Percentiles rank a stretch among this genome's conserved stretches.
Conservation (phyloP, 345 rosid species). For the Arabis hirsuta region DNA sequence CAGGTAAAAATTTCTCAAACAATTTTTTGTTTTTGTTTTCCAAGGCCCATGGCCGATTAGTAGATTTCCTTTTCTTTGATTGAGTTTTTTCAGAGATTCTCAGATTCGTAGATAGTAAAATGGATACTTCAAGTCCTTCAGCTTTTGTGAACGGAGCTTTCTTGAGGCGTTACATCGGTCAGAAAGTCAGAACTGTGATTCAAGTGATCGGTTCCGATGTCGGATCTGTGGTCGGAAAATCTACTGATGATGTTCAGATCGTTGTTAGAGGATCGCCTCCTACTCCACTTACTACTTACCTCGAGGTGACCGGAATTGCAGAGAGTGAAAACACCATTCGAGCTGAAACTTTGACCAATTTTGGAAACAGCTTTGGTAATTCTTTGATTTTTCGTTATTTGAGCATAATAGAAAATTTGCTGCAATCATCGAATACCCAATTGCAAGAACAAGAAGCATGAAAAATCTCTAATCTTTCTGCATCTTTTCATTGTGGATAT, state of each 20-base stretch:
- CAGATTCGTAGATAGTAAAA: constrained; percentile 12
- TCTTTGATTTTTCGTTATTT: background rate
- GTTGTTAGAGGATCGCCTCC: constrained; percentile 62
- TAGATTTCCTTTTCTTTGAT: background rate
- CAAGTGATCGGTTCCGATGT: constrained; percentile 64
- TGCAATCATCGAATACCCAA: background rate
- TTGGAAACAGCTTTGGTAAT: constrained; percentile 78
- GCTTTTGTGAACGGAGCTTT: constrained; percentile 80
- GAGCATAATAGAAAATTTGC: background rate
- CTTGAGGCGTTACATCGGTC: constrained; percentile 59
- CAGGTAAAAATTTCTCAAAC: background rate
- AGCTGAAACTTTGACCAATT: constrained; percentile 77
- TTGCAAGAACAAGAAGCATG: background rate
- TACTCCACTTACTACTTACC: constrained; percentile 57
- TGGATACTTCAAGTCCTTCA: constrained; percentile 87
- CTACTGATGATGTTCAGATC: constrained; percentile 71
- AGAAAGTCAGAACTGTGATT: constrained; percentile 74
- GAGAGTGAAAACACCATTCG: constrained; percentile 61
- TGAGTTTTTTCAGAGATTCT: background rate
- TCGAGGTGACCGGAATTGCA: constrained; percentile 90
- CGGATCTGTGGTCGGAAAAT: constrained; percentile 62
- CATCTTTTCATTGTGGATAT: too few species aligned
- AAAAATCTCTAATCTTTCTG: too few species aligned
- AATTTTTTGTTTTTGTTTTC: background rate
- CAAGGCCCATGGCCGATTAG: background rate